Percentiles rank a stretch among this genome's conserved stretches.
Evolutionary conservation across 2,329 filamentous ascomycete species (phyloP).

Genomic region (Hypoxylon rubiginosum): DNA sequence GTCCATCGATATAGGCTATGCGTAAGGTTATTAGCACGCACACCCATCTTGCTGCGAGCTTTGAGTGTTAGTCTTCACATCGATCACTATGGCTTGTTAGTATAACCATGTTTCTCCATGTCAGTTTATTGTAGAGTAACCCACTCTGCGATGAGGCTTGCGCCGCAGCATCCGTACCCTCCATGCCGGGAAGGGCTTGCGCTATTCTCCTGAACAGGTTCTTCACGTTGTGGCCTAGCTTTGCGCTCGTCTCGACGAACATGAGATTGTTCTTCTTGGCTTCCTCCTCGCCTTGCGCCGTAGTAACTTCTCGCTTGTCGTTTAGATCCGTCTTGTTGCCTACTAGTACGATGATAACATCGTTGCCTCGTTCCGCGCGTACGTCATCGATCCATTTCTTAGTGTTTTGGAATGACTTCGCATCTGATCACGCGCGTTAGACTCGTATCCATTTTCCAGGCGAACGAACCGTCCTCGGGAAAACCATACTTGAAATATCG

Average conservation of each 20-base stretch:
- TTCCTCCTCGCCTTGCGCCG: slow-evolving; percentile 95
- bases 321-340: slow-evolving; percentile 99
- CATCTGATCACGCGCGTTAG: slow-evolving; percentile 65
- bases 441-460: neutral
- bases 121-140: slow-evolving; percentile 53
- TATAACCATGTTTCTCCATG: slow-evolving; percentile 23
- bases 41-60: slow-evolving; percentile 80
- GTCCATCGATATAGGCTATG: slow-evolving; percentile 5
- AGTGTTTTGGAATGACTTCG: slow-evolving; percentile 98
- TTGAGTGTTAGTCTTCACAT: slow-evolving; percentile 86
- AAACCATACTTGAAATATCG: slow-evolving; percentile 85
- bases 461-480: slow-evolving; percentile 16
- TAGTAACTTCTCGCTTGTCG: slow-evolving; percentile 98
- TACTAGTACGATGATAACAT: slow-evolving; percentile 98
- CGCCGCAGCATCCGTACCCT: slow-evolving; percentile 84
- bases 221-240: slow-evolving; percentile 98
- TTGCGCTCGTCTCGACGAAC: slow-evolving; percentile 99
- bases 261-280: slow-evolving; percentile 98
- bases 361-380: slow-evolving; percentile 93
- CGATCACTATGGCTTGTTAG: slow-evolving; percentile 77
- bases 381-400: slow-evolving; percentile 99
- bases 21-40: slow-evolving; percentile 64
- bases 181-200: slow-evolving; percentile 97
- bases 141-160: slow-evolving; percentile 82
- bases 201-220: slow-evolving; percentile 97